Conservation (phyloP, 2,329 filamentous ascomycete genomes). For the Aulographum hederae region DNA sequence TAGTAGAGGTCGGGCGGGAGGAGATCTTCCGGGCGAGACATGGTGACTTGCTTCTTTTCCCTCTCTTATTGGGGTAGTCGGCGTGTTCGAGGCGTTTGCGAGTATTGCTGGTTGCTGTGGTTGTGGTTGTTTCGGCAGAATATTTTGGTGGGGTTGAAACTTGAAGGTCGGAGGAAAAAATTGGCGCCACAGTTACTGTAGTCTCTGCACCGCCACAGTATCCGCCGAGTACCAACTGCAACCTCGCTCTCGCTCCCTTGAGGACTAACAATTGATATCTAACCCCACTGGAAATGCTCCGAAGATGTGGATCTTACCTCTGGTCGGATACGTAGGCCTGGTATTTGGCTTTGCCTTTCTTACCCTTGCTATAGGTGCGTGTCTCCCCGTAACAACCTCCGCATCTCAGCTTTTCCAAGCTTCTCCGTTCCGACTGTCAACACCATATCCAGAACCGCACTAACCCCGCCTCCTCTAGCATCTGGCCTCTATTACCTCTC, state of each 20-base stretch:
- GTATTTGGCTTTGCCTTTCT: slow-evolving; percentile 83
- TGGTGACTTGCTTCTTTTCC: slow-evolving; percentile 31
- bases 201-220: too few relatives aligned
- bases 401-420: neutral
- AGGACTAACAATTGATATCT: too few relatives aligned
- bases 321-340: slow-evolving; percentile 78
- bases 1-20: slow-evolving; percentile 22
- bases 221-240: too few relatives aligned
- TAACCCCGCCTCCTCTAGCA: slow-evolving; percentile 44
- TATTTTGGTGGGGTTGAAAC: too few relatives aligned
- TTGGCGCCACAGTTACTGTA: too few relatives aligned
- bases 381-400: neutral
- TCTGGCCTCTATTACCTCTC: slow-evolving; percentile 98
- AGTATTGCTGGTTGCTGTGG: too few relatives aligned
- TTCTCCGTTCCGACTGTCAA: neutral
- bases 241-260: too few relatives aligned
- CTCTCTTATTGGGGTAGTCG: too few relatives aligned
- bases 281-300: too few relatives aligned
- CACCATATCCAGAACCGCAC: too few relatives aligned
- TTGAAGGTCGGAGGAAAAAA: too few relatives aligned
- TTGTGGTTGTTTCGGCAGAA: neutral
- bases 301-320: slow-evolving; percentile 82
- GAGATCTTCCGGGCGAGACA: slow-evolving; percentile 94
- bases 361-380: slow-evolving; percentile 71
- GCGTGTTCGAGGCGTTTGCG: too few relatives aligned